Conservation (phyloP, 129 eudicot genomes). For the Cynara cardunculus region DNA sequence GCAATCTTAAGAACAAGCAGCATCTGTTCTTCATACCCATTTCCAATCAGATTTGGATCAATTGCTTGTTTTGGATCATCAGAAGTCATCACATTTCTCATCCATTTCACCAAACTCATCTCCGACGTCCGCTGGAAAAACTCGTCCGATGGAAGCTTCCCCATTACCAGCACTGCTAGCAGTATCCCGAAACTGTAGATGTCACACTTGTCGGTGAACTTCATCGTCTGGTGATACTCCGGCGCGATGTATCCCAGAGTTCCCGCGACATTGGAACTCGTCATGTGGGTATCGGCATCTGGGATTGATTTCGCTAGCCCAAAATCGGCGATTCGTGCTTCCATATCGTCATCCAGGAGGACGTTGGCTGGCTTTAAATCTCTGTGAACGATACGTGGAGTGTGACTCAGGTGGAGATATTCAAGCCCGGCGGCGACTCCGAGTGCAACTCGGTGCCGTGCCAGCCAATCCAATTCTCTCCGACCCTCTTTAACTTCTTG, state of each 20-base stretch:
- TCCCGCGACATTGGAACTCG: constrained; percentile 75
- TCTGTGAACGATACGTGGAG: constrained; percentile 74
- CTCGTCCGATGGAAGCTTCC: constrained; percentile 73
- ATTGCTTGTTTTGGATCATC: constrained; percentile 76
- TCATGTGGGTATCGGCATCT: constrained; percentile 60
- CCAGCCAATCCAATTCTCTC: constrained; percentile 60
- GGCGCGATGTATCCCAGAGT: constrained; percentile 94
- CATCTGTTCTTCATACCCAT: constrained; percentile 89
- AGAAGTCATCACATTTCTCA: constrained; percentile 76
- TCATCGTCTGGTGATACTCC: constrained; percentile 79
- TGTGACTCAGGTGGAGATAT: constrained; percentile 67
- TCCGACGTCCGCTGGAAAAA: constrained; percentile 64
- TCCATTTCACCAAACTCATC: constrained; percentile 81
- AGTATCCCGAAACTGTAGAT: constrained; percentile 83
- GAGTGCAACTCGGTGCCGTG: constrained; percentile 49
- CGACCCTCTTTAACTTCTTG: constrained; percentile 44
- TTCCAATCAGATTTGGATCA: constrained; percentile 59
- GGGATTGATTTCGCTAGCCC: constrained; percentile 92
- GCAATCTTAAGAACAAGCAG: constrained; percentile 90
- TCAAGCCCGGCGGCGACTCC: constrained; percentile 88
- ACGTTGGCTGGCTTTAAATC: constrained; percentile 89
- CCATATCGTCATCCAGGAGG: constrained; percentile 89
- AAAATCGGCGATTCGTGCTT: constrained; percentile 86
- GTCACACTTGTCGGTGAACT: constrained; percentile 86
- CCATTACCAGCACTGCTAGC: constrained; percentile 63